Evolutionary conservation across 768 basidiomycete species (phyloP), one percentile per base, ranked within the genome.

Genomic region (Rickenella mellea): DNA sequence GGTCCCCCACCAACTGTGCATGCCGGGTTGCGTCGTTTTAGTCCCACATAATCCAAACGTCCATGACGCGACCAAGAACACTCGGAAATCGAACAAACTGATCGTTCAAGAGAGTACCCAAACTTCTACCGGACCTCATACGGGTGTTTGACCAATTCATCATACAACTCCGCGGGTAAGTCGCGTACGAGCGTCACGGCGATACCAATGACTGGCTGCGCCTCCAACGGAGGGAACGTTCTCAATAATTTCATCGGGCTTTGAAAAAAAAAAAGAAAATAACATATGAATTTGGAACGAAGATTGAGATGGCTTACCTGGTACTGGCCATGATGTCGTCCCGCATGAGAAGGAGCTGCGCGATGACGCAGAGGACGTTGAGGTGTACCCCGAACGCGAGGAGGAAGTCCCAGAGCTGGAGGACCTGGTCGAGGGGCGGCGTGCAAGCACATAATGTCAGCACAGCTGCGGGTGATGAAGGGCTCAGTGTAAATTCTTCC

Each of bases 391-490:
- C 96, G 55, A 93, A 98, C 3, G 94, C 90, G 21, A 99, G 71
- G 7, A 99, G 72, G 57, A 98, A 99, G 60, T 99, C 96, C 94
- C 96, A 99, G 41, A 99, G 66, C 49, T 82, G 82, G 22, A 99
- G 70, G 20, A 97, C 94, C 64, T 98, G 87, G 56, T 92, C 86
- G 8, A 99, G 69, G 0, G 96, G 96, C 4, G 93, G 94, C 9
- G 94, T 99, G 55, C 93, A 93, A 5, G 94, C 96, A 59, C 92
- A 98, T 26, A 98, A 64, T 0, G 96, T 99, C 46, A 99, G 70
- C 27, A 97, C 78, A 47, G 96, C 92, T 94, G 51, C 24, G 8
- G 28, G 25, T 28, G 28, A 31, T 15, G 39, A 31, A 19, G 33
- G 12, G 5, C 26, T 47, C 11, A 48, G 41, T 28, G 25, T 42